Evolutionary conservation across 179 eudicot species (phyloP).

Genomic region (Camellia oleifera): DNA sequence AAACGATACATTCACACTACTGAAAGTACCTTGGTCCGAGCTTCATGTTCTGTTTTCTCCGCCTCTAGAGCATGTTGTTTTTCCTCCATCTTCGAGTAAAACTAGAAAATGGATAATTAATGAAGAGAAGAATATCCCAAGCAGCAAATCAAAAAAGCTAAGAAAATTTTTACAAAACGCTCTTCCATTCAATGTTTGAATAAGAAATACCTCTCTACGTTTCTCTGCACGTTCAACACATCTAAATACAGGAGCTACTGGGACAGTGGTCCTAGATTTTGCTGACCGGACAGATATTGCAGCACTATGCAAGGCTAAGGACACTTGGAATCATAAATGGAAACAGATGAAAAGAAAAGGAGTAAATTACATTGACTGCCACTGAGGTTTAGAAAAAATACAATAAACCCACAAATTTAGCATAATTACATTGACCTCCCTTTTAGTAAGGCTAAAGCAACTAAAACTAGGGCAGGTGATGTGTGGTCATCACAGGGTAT

Average conservation of each 20-base stretch:
- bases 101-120: slow-evolving; percentile 35
- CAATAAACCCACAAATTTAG: too few relatives aligned
- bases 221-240: slow-evolving; percentile 51
- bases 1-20: neutral
- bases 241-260: slow-evolving; percentile 68
- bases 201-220: slow-evolving; percentile 65
- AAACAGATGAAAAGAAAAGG: neutral
- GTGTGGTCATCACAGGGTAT: too few relatives aligned
- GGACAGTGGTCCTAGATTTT: slow-evolving; percentile 68
- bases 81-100: slow-evolving; percentile 77
- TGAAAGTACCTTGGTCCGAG: slow-evolving; percentile 68
- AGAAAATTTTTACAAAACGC: neutral
- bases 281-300: slow-evolving; percentile 58
- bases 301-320: slow-evolving; percentile 61
- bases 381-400: too few relatives aligned
- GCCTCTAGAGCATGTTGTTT: slow-evolving; percentile 87
- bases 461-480: too few relatives aligned
- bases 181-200: neutral
- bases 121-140: slow-evolving; percentile 6
- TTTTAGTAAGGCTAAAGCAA: too few relatives aligned
- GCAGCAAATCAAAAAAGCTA: neutral
- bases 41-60: slow-evolving; percentile 71
- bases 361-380: neutral
- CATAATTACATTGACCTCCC: too few relatives aligned
- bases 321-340: neutral